Conservation (phyloP, 192 early-diverging fungal genomes). For the Entophlyctis luteolus region DNA sequence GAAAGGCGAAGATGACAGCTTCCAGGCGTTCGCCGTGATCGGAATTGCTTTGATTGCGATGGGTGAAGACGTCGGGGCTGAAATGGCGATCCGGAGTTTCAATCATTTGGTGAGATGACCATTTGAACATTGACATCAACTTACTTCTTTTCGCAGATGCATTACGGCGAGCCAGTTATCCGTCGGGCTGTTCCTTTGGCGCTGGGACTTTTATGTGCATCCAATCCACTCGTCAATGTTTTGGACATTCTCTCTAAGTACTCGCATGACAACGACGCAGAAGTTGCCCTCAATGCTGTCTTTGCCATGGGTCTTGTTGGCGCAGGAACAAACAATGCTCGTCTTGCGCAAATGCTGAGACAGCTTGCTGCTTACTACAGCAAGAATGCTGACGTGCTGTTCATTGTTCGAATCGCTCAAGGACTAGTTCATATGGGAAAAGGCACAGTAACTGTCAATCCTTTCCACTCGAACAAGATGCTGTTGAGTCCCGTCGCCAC, state of each 20-base stretch:
- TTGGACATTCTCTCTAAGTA: conserved; percentile 95
- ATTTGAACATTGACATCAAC: too few relatives aligned
- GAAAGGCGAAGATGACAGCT: conserved; percentile 75
- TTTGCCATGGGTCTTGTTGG: conserved; percentile 99
- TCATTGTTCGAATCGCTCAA: conserved; percentile 81
- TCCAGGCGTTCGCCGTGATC: conserved; percentile 93
- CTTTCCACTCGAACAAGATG: conserved; percentile 86
- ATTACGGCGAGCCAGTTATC: conserved; percentile 95
- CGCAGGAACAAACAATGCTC: conserved; percentile 98
- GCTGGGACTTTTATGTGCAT: conserved; percentile 89
- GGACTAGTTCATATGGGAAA: conserved; percentile 95
- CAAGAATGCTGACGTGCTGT: conserved; percentile 85
- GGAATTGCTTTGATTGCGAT: conserved; percentile 94
- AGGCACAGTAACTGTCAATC: conserved; percentile 94
- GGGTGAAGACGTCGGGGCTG: conserved; percentile 93
- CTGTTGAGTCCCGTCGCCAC: conserved; percentile 87
- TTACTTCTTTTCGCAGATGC: conserved; percentile 88
- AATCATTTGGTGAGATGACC: conserved; percentile 72
- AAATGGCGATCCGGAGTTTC: conserved; percentile 92
- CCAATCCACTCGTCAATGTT: conserved; percentile 88
- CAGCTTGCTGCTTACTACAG: conserved; percentile 95
- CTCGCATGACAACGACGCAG: conserved; percentile 96
- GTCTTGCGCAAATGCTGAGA: conserved; percentile 94
- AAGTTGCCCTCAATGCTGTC: conserved; percentile 92
- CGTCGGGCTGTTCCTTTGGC: conserved; percentile 92